Conservation (phyloP, 2,329 filamentous ascomycete genomes). For the Nemania sp. region DNA sequence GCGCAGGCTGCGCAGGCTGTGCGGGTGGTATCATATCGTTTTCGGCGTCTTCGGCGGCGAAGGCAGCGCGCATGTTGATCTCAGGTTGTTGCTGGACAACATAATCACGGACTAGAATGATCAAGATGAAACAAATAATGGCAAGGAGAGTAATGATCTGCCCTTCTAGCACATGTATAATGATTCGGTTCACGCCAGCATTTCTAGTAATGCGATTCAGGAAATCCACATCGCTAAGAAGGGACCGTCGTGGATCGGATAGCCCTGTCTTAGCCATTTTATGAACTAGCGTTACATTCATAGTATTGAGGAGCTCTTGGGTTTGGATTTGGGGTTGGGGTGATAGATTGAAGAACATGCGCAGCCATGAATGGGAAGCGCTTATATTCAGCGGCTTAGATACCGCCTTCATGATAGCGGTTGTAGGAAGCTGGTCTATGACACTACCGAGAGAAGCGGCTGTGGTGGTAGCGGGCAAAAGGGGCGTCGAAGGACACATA, state of each 20-base stretch:
- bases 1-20: slow-evolving; percentile 2
- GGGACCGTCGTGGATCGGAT: slow-evolving; percentile 53
- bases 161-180: slow-evolving; percentile 89
- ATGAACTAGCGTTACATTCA: slow-evolving; percentile 45
- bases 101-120: slow-evolving; percentile 96
- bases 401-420: slow-evolving; percentile 47
- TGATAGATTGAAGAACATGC: slow-evolving; percentile 46
- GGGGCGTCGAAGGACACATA: slow-evolving; percentile 56
- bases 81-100: slow-evolving; percentile 97
- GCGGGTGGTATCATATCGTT: slow-evolving; percentile 44
- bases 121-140: slow-evolving; percentile 93
- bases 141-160: slow-evolving; percentile 93
- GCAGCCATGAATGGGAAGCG: slow-evolving; percentile 51
- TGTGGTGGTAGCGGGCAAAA: slow-evolving; percentile 55
- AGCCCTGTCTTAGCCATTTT: slow-evolving; percentile 38
- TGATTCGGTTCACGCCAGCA: slow-evolving; percentile 77
- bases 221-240: slow-evolving; percentile 69
- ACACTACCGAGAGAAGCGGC: slow-evolving; percentile 53
- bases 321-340: slow-evolving; percentile 34
- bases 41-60: slow-evolving; percentile 65
- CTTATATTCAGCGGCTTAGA: slow-evolving; percentile 52
- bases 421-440: slow-evolving; percentile 53
- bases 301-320: slow-evolving; percentile 38
- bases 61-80: slow-evolving; percentile 81
- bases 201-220: slow-evolving; percentile 75